Evolutionary conservation across 306 rosid species (phyloP), one percentile per base, ranked within the genome.

Genomic region (Prunus mira): DNA sequence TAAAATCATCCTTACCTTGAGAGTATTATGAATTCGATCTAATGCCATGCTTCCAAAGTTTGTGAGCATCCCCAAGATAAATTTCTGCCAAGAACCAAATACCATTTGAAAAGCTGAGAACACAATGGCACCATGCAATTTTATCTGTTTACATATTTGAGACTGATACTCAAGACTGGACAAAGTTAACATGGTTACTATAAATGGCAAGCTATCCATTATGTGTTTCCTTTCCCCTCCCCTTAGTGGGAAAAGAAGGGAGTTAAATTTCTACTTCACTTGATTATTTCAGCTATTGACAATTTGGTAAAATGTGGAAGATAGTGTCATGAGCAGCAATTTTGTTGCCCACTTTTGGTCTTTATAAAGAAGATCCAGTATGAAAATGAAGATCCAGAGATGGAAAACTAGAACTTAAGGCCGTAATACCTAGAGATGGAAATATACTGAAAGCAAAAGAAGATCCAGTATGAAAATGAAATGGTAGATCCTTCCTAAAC

Each of bases 51-150:
- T 92, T 61, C 97, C 97, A 15, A 95, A 95, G 86, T 95, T 95
- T 72, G 97, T 95, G 71, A 95, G 98, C 97, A 92, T 92, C 78
- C 97, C 98, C 85, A 88, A 50, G 80, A 92, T 95, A 80, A 95
- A 92, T 89, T 95, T 95, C 97, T 95, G 82, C 79, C 74, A 78
- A 17, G 71, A 83, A 81, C 76, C 79, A 71, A 73, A 56, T 32
- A 52, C 61, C 9, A 28, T 67, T 82, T 64, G 76, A 70, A 68
- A 64, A 73, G 43, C 30, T 34, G 18, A 28, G 38, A 13, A 19
- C 65, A 12, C n/a, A 52, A 49, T 55, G 58, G 73, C 43, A 24
- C 12, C 79, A 51, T 22, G 52, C 65, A 49, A 34, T 71, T 17
- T 71, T 17, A 69, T 27, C 32, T 25, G 20, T 55, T 69, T 69